Evolutionary conservation across 345 rosid genomes (phyloP), one percentile per base, ranked within the genome.

Genomic region (Rhodamnia argentea): DNA sequence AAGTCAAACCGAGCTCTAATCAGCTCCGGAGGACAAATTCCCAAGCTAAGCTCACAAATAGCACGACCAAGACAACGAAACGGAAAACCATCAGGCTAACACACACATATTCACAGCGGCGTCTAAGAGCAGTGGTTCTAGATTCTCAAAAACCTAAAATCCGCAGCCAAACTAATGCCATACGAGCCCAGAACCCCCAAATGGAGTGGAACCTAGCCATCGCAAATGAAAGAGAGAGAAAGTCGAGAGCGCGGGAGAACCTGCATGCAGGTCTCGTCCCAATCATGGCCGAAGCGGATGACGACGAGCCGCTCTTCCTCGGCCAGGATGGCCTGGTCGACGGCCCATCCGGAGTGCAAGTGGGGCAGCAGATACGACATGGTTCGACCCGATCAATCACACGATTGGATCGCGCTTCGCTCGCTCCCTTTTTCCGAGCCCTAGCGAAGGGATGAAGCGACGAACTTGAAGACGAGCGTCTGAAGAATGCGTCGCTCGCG

Each of bases 261-360:
- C 99, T 96, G 99, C 99, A 95, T 96, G 87, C 99, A 95, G 75
- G 96, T 96, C 81, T 96, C 99, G 87, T 96, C 99, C 99, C 99
- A 96, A 81, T 96, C 99, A 83, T 94, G 99, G 85, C 97, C 99
- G 90, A 96, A 96, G 23, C 97, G 94, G 52, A 96, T 95, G 91
- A 94, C 94, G 29, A 95, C 99, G 29, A 96, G 96, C 86, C 99
- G 96, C 91, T 95, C 99, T 90, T 96, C 98, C 90, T 96, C 99
- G 52, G 99, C 98, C 10, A 96, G 90, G 89, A 96, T 95, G 86
- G 98, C 94, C 93, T 96, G 99, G 87, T 96, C 99, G 1, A 95
- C 99, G 4, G 98, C 99, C 99, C 99, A 94, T n/a, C 99, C 99
- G 1, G 99, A 94, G 92, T 96, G 98, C 90, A 96, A 87, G 85